These are phyloP conservation scores for Trichoderma arundinaceum DNA, from an alignment of 2,329 filamentous ascomycete genomes.

Conservation along the genomic window DNA sequence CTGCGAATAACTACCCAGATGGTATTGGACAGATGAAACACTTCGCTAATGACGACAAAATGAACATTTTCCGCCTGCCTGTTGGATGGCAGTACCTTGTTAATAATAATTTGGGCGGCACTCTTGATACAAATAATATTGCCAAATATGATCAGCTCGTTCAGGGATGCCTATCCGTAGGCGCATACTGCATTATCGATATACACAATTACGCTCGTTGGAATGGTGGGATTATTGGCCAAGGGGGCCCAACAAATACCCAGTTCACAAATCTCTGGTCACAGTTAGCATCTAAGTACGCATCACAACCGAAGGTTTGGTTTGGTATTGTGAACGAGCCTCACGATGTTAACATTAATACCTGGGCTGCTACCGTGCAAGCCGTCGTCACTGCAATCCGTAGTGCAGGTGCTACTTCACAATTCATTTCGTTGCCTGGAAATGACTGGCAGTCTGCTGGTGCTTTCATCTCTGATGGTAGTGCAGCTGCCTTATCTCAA, in stretches of 20 bases:
- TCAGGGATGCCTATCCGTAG: slow-evolving; percentile 59
- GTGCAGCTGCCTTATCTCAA: slow-evolving; percentile 54
- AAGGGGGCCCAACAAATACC: slow-evolving; percentile 65
- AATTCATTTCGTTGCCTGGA: slow-evolving; percentile 66
- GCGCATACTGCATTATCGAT: slow-evolving; percentile 62
- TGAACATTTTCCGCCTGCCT: slow-evolving; percentile 60
- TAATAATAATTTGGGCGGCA: slow-evolving; percentile 53
- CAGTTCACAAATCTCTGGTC: slow-evolving; percentile 63
- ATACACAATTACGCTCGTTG: slow-evolving; percentile 62
- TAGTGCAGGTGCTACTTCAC: slow-evolving; percentile 57
- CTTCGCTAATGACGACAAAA: slow-evolving; percentile 53
- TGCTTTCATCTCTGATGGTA: slow-evolving; percentile 52
- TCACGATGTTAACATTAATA: slow-evolving; percentile 58
- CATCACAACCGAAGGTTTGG: slow-evolving; percentile 58
- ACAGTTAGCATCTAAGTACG: slow-evolving; percentile 51
- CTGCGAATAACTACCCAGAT: slow-evolving; percentile 36
- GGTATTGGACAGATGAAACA: slow-evolving; percentile 59
- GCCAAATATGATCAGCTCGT: slow-evolving; percentile 59
- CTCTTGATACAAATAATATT: slow-evolving; percentile 54
- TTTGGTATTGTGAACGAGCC: slow-evolving; percentile 74
- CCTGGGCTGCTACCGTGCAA: slow-evolving; percentile 65
- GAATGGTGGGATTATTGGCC: slow-evolving; percentile 66
- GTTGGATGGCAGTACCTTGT: slow-evolving; percentile 60
- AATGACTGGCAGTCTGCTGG: slow-evolving; percentile 59
- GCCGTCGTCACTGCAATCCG: slow-evolving; percentile 67